phyloP scores from a whole-genome alignment of 768 basidiomycete species.

The Xerocomus potaroensis region DNA sequence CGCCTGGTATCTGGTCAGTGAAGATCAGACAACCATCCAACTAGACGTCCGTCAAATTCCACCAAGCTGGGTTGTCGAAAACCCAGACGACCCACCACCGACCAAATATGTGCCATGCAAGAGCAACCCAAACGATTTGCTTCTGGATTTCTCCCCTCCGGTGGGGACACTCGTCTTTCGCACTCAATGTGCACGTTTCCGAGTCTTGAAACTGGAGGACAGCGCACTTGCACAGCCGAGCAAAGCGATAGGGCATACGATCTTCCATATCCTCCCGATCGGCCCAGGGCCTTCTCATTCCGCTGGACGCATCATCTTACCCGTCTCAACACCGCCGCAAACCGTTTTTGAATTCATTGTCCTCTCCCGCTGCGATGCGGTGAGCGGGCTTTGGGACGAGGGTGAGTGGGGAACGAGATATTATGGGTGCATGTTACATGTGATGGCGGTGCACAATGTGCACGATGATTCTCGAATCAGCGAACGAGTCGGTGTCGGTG shows the following conservation, averaged over 20 bases:
- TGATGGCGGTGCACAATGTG: conserved; percentile 15
- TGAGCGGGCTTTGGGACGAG: conserved; percentile 10
- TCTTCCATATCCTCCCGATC: conserved; percentile 11
- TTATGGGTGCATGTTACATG: conserved; percentile 16
- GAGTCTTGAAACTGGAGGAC: conserved; percentile 2
- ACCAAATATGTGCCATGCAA: conserved; percentile 4
- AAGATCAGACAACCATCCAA: conserved; percentile 5
- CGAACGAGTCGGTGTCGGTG: conserved; percentile 20
- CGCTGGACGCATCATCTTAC: conserved; percentile 17
- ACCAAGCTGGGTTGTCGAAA: not conserved
- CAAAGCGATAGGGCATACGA: not conserved
- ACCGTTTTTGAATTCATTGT: conserved; percentile 17
- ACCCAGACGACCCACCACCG: not conserved
- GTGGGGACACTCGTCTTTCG: conserved; percentile 24
- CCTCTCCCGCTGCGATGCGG: conserved; percentile 9
- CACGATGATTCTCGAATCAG: conserved; percentile 2
- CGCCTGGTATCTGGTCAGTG: conserved; percentile 15
- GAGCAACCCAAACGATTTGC: not conserved
- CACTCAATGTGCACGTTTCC: conserved; percentile 13
- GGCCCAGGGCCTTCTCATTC: not conserved
- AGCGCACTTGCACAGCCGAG: not conserved
- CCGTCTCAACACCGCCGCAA: conserved; percentile 5
- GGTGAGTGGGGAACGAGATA: conserved; percentile 7
- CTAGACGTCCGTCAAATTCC: conserved; percentile 8
- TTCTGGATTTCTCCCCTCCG: conserved; percentile 2